phyloP scores from a whole-genome alignment of 2,329 filamentous ascomycete genomes.

The Chaetoscypha palmicola region DNA sequence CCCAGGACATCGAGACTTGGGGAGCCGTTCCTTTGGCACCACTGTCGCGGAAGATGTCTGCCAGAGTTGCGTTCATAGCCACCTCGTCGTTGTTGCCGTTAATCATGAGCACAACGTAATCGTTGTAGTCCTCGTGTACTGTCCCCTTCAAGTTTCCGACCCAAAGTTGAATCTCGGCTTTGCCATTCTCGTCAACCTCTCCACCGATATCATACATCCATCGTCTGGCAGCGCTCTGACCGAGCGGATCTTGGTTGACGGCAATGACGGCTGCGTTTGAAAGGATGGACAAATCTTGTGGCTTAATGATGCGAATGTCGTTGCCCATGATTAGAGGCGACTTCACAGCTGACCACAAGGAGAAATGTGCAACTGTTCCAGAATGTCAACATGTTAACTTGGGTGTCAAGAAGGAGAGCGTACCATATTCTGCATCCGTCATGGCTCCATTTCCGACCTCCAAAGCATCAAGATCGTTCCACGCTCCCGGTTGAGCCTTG shows the following conservation, averaged over 20 bases:
- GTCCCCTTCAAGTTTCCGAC: constrained; percentile 36
- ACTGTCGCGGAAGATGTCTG: constrained; percentile 45
- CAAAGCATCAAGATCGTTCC: constrained; percentile 32
- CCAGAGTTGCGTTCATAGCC: constrained; percentile 43
- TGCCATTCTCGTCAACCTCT: constrained; percentile 34
- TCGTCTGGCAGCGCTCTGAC: constrained; percentile 35
- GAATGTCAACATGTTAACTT: no score
- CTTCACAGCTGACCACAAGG: constrained; percentile 25
- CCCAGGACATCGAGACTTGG: constrained; percentile 40
- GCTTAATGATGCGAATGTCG: constrained; percentile 27
- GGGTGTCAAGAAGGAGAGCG: no score
- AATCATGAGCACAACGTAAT: constrained; percentile 40
- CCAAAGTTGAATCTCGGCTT: constrained; percentile 44
- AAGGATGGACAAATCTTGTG: constrained; percentile 34
- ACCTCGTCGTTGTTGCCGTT: constrained; percentile 39
- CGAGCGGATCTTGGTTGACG: constrained; percentile 36
- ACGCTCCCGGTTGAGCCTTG: constrained; percentile 28
- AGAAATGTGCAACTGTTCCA: constrained; percentile 5
- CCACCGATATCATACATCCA: constrained; percentile 39
- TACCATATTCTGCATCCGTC: constrained; percentile 32
- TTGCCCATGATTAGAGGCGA: constrained; percentile 29
- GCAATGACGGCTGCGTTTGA: constrained; percentile 38
- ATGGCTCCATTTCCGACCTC: constrained; percentile 35
- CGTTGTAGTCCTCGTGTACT: constrained; percentile 37
- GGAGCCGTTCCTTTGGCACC: constrained; percentile 36